These are phyloP conservation scores for Coniochaeta sp. DNA, from an alignment of 2,329 filamentous ascomycete genomes.

Conservation along the genomic window DNA sequence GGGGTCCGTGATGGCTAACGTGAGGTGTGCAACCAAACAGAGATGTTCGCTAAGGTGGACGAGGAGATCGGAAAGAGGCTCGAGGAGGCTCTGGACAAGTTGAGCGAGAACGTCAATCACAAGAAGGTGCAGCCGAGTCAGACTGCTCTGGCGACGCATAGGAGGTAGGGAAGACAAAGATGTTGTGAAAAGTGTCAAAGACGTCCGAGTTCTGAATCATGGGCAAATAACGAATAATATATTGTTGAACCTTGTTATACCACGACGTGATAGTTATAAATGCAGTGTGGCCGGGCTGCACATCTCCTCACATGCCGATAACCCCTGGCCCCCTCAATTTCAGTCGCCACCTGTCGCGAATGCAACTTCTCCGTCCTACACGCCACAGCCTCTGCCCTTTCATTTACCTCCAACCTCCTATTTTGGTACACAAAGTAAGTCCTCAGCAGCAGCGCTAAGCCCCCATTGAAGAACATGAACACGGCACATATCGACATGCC, in stretches of 20 bases:
- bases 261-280: no score
- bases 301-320: conserved; percentile 4
- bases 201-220: no score
- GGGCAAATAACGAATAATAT: no score
- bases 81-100: no score
- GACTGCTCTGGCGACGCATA: no score
- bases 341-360: background rate
- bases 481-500: conserved; percentile 31
- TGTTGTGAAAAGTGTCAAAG: no score
- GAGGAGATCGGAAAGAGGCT: no score
- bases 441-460: conserved; percentile 25
- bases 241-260: no score
- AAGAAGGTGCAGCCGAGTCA: no score
- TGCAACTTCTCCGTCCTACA: conserved; percentile 1
- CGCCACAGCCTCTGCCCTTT: conserved; percentile 13
- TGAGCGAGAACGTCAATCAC: no score
- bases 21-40: background rate
- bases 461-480: conserved; percentile 34
- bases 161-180: no score
- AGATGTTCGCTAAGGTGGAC: background rate
- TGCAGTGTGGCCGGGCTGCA: no score
- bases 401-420: conserved; percentile 20
- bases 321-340: conserved; percentile 1
- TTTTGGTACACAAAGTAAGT: conserved; percentile 26
- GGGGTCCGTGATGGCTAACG: background rate